phyloP scores from a whole-genome alignment of 2,329 filamentous ascomycete species.

The Scedosporium aurantiacum region DNA sequence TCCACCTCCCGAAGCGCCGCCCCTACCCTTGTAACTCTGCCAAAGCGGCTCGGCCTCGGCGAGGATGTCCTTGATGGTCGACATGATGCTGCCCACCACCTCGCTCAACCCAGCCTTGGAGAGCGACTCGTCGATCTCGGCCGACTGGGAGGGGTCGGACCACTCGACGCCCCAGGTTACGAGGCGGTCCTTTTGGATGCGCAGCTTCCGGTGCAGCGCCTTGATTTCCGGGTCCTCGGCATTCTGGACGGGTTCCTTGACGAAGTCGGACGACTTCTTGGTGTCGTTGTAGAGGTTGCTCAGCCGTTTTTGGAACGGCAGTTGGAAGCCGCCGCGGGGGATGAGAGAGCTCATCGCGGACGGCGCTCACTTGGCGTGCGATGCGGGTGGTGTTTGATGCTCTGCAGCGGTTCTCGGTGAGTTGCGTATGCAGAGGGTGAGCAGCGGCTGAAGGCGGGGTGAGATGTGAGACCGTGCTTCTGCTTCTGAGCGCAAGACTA shows the following conservation, averaged over 20 bases:
- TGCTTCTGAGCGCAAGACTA: too few species aligned
- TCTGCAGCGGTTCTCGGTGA: not conserved
- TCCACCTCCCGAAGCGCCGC: not conserved
- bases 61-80: conserved; percentile 68
- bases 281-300: conserved; percentile 72
- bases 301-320: conserved; percentile 50
- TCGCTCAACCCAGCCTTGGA: conserved; percentile 67
- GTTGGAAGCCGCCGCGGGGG: conserved; percentile 39
- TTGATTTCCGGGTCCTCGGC: conserved; percentile 59
- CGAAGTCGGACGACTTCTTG: conserved; percentile 65
- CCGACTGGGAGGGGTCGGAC: conserved; percentile 58
- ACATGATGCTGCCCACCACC: conserved; percentile 67
- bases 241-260: conserved; percentile 53
- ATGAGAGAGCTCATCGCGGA: conserved; percentile 39
- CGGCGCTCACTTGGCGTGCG: not conserved
- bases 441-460: too few species aligned
- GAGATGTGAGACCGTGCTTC: too few species aligned
- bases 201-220: conserved; percentile 61
- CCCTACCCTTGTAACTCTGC: conserved; percentile 43
- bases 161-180: conserved; percentile 74
- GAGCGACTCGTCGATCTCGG: conserved; percentile 59
- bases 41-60: conserved; percentile 66
- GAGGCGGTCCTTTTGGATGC: conserved; percentile 69
- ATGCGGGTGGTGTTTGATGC: not conserved
- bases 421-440: too few species aligned